Evolutionary conservation across 371 early-diverging fungal genomes (phyloP).

Genomic region (Saksenaea oblongispora): DNA sequence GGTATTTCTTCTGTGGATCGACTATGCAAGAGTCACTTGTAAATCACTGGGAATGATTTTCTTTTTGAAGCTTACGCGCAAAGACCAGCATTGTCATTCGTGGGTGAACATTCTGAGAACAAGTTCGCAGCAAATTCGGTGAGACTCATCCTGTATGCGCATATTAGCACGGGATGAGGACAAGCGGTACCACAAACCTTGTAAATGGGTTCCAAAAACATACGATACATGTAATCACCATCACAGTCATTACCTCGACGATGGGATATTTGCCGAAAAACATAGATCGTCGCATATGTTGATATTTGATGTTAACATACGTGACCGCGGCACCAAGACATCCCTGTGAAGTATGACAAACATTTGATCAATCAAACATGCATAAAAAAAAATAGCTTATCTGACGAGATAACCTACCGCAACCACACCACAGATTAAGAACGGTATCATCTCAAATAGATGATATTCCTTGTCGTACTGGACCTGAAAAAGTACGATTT

Average conservation of each 20-base stretch:
- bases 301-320: constrained; percentile 67
- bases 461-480: constrained; percentile 86
- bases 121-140: constrained; percentile 76
- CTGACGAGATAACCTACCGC: constrained; percentile 57
- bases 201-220: constrained; percentile 79
- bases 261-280: constrained; percentile 60
- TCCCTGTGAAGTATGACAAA: constrained; percentile 58
- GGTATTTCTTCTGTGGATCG: constrained; percentile 36
- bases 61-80: constrained; percentile 53
- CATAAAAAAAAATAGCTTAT: background rate
- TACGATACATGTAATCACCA: constrained; percentile 72
- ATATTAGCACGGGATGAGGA: background rate
- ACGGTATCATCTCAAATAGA: constrained; percentile 84
- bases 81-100: constrained; percentile 61
- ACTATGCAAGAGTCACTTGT: background rate
- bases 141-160: constrained; percentile 56
- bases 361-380: constrained; percentile 11
- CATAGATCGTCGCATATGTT: constrained; percentile 58
- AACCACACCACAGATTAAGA: constrained; percentile 78
- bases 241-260: constrained; percentile 72
- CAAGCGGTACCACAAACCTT: constrained; percentile 32
- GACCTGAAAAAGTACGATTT: constrained; percentile 91
- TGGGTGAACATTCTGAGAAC: constrained; percentile 79
- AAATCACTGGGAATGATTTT: background rate
- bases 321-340: constrained; percentile 84